These are phyloP conservation scores for Fusarium haematococcum DNA, from an alignment of 2,329 filamentous ascomycete genomes.

Conservation along the genomic window DNA sequence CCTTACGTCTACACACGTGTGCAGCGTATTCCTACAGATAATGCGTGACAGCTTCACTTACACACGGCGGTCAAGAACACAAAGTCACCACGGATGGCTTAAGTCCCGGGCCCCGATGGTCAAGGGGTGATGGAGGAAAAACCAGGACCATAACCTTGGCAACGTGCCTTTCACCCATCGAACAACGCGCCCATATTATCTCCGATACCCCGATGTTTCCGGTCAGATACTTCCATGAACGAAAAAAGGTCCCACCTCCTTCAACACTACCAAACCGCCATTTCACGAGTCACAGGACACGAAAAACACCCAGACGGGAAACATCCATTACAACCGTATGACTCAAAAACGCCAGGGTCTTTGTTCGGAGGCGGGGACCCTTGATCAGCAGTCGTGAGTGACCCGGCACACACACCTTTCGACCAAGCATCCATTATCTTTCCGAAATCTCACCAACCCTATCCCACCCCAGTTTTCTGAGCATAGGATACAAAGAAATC, in stretches of 20 bases:
- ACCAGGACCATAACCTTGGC: slow-evolving; percentile 20
- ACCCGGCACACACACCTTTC: not conserved
- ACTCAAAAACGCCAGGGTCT: slow-evolving; percentile 17
- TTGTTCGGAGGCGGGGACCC: not conserved
- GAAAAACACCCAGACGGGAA: not conserved
- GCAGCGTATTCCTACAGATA: not conserved
- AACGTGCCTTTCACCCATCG: not conserved
- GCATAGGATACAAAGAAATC: not conserved
- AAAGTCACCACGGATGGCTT: not conserved
- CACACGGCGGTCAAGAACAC: not conserved
- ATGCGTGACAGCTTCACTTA: slow-evolving; percentile 2
- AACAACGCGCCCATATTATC: slow-evolving; percentile 1
- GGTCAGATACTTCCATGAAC: not conserved
- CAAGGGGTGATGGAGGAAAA: not conserved
- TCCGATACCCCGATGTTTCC: slow-evolving; percentile 28
- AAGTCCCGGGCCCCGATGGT: not conserved
- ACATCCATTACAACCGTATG: slow-evolving; percentile 3
- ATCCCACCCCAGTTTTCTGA: not conserved
- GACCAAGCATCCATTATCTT: not conserved
- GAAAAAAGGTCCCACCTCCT: not conserved
- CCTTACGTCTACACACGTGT: not conserved
- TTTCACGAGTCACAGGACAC: slow-evolving; percentile 21
- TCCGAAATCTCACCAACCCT: slow-evolving; percentile 6
- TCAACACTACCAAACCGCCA: not conserved
- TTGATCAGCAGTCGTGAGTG: not conserved